Conservation (phyloP, 1,284 basidiomycete species). For the Phenoliferia sp. region DNA sequence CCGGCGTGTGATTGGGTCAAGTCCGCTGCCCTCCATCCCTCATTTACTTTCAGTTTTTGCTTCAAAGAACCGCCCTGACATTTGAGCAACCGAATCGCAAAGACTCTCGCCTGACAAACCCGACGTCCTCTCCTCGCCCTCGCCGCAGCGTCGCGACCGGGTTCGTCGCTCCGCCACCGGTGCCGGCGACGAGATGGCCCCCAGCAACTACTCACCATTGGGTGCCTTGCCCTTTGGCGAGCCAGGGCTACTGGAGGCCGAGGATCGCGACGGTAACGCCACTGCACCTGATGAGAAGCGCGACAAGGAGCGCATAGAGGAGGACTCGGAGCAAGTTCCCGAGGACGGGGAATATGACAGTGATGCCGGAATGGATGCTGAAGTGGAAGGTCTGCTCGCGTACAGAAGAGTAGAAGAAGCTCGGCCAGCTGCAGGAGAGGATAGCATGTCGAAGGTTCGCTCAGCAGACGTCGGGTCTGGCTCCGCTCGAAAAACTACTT, state of each 20-base stretch:
- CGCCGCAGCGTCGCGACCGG: no score
- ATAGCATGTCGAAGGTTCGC: background rate
- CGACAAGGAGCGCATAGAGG: background rate
- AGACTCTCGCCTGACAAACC: no score
- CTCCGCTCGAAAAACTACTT: background rate
- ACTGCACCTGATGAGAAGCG: background rate
- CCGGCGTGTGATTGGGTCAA: no score
- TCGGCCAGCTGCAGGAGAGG: background rate
- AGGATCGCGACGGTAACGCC: background rate
- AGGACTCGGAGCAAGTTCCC: background rate
- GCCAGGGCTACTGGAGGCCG: background rate
- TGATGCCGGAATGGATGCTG: slow-evolving; percentile 15
- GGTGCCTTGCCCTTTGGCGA: background rate
- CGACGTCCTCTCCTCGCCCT: no score
- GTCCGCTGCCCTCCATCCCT: no score
- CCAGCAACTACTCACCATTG: background rate
- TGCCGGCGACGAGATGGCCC: no score
- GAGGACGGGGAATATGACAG: slow-evolving; percentile 12
- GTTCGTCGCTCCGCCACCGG: no score
- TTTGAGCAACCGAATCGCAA: no score
- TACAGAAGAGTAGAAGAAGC: background rate
- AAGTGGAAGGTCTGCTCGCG: slow-evolving; percentile 13
- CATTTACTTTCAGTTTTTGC: no score
- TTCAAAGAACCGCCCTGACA: no score
- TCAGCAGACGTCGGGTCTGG: background rate